A percentile compares a stretch with the other conserved stretches of the same genome.
Conservation (phyloP, 179 eudicot genomes). For the Beta lomatogona region DNA sequence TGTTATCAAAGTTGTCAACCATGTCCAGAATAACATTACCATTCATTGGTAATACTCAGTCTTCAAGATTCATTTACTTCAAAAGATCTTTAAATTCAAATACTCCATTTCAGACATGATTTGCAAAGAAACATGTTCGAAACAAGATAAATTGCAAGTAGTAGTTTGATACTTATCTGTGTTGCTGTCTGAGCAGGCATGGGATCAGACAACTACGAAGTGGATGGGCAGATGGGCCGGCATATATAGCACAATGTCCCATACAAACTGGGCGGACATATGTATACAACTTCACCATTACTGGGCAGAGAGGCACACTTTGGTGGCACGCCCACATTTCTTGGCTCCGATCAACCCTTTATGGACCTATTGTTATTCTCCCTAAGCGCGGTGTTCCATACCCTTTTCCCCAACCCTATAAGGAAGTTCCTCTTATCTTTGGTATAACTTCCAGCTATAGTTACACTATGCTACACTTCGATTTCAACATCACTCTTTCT, state of each 20-base stretch:
- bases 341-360: constrained; percentile 43
- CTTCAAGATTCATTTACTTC: not conserved
- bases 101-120: no score
- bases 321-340: constrained; percentile 45
- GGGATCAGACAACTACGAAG: constrained; percentile 38
- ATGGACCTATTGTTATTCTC: constrained; percentile 42
- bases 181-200: constrained; percentile 30
- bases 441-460: constrained; percentile 18
- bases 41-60: constrained; percentile 29
- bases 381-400: constrained; percentile 37
- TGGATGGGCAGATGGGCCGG: constrained; percentile 50
- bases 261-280: constrained; percentile 40
- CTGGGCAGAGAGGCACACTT: constrained; percentile 46
- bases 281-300: constrained; percentile 38
- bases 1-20: constrained; percentile 32
- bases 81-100: no score
- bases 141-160: not conserved
- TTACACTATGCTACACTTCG: not conserved
- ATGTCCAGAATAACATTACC: constrained; percentile 34
- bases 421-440: constrained; percentile 37
- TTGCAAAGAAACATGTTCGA: not conserved
- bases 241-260: constrained; percentile 41
- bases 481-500: not conserved
- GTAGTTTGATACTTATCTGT: not conserved
- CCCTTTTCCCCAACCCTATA: constrained; percentile 39